Percentiles rank a stretch among this genome's conserved stretches.
Evolutionary conservation across 2,329 filamentous ascomycete genomes (phyloP).

Genomic region (Nothopassalora personata): DNA sequence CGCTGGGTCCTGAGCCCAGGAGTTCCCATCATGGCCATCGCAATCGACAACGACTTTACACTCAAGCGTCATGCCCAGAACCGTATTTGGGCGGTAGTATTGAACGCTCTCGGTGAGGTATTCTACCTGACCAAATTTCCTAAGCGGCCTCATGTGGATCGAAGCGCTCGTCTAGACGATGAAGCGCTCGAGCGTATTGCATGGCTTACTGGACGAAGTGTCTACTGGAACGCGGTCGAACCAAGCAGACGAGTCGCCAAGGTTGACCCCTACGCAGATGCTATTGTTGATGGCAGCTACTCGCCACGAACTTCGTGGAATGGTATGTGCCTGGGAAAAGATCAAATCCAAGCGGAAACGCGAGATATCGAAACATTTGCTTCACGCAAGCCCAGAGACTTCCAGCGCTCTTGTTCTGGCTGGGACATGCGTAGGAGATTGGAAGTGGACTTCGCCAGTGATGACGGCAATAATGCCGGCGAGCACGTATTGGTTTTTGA

Average conservation of each 20-base stretch:
- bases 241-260: conserved; percentile 66
- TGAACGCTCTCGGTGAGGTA: conserved; percentile 89
- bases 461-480: conserved; percentile 69
- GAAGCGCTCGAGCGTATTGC: conserved; percentile 58
- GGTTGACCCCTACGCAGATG: conserved; percentile 66
- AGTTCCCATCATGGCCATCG: conserved; percentile 80
- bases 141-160: conserved; percentile 47
- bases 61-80: conserved; percentile 61
- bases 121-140: conserved; percentile 77
- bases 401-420: conserved; percentile 68
- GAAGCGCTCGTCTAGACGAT: conserved; percentile 44
- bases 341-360: conserved; percentile 70
- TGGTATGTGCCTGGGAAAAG: conserved; percentile 63
- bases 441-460: conserved; percentile 82
- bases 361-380: conserved; percentile 75
- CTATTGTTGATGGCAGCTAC: conserved; percentile 64
- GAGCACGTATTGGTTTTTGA: conserved; percentile 71
- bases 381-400: conserved; percentile 67
- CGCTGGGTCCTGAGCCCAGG: conserved; percentile 89
- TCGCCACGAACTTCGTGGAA: conserved; percentile 74
- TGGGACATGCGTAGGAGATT: conserved; percentile 90
- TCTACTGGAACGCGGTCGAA: conserved; percentile 77
- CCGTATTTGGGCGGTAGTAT: conserved; percentile 82
- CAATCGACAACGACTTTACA: conserved; percentile 77
- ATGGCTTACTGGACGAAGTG: conserved; percentile 74